phyloP scores from a whole-genome alignment of 306 rosid genomes.

The Prunus dulcis region DNA sequence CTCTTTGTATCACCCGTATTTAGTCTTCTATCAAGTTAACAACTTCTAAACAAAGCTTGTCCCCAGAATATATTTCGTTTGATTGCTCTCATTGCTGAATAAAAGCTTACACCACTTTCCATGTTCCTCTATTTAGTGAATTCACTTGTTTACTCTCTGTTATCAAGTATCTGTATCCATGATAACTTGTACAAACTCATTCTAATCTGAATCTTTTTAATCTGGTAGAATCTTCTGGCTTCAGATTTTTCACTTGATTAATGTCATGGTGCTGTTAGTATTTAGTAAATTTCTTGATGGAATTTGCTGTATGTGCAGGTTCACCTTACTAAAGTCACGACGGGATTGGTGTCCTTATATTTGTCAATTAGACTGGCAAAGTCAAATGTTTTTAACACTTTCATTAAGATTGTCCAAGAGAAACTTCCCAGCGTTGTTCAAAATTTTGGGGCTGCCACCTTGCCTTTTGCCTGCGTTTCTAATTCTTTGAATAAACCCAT shows the following conservation, averaged over 20 bases:
- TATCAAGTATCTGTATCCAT: neutral
- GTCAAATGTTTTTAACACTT: constrained; percentile 27
- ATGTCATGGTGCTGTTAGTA: neutral
- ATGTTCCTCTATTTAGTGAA: neutral
- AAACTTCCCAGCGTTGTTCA: constrained; percentile 44
- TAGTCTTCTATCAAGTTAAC: no score
- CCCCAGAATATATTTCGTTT: no score
- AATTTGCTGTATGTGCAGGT: constrained; percentile 48
- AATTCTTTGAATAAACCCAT: constrained; percentile 72
- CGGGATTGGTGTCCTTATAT: constrained; percentile 43
- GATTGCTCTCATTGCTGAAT: neutral
- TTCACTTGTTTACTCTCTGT: neutral
- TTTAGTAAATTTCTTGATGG: constrained; percentile 1
- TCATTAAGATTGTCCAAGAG: constrained; percentile 38
- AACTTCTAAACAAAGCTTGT: no score
- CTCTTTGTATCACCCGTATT: no score
- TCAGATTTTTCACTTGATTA: neutral
- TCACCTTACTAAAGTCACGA: constrained; percentile 33
- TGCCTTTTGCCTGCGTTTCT: constrained; percentile 80
- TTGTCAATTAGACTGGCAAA: constrained; percentile 44
- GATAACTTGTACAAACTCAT: neutral
- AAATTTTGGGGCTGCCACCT: constrained; percentile 43
- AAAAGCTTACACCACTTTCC: neutral
- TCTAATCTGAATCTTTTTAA: neutral
- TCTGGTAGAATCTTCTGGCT: neutral